Evolutionary conservation across 116 monocot genomes (phyloP).

Genomic region (Dioscorea cayenensis): DNA sequence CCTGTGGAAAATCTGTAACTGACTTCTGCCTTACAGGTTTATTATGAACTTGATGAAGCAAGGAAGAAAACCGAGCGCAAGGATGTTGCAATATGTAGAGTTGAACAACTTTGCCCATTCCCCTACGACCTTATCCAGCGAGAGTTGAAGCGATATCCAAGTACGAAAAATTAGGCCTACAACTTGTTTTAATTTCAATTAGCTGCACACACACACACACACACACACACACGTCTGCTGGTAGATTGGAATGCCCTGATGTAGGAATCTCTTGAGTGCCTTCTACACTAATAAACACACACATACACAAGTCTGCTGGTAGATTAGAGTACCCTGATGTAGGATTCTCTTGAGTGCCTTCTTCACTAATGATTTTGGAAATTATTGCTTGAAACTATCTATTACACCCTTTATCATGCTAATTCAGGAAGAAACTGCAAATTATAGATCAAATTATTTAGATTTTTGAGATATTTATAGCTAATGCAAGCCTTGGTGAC

Average conservation of each 20-base stretch:
- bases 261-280: too few species aligned
- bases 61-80: background rate
- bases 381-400: background rate
- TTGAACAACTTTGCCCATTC: constrained; percentile 1
- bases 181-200: background rate
- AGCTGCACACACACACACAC: background rate
- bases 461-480: too few species aligned
- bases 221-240: too few species aligned
- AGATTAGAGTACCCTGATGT: background rate
- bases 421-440: too few species aligned
- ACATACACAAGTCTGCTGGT: background rate
- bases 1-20: background rate
- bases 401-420: background rate
- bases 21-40: background rate
- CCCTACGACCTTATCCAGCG: background rate
- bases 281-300: too few species aligned
- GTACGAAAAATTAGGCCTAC: background rate
- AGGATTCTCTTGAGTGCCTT: background rate
- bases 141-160: background rate
- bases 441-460: too few species aligned
- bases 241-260: too few species aligned
- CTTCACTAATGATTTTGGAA: background rate
- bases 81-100: background rate
- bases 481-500: too few species aligned
- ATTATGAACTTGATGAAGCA: background rate